Evolutionary conservation across 768 basidiomycete genomes (phyloP), one percentile per base, ranked within the genome.

Genomic region (Rhizopogon roseolus): DNA sequence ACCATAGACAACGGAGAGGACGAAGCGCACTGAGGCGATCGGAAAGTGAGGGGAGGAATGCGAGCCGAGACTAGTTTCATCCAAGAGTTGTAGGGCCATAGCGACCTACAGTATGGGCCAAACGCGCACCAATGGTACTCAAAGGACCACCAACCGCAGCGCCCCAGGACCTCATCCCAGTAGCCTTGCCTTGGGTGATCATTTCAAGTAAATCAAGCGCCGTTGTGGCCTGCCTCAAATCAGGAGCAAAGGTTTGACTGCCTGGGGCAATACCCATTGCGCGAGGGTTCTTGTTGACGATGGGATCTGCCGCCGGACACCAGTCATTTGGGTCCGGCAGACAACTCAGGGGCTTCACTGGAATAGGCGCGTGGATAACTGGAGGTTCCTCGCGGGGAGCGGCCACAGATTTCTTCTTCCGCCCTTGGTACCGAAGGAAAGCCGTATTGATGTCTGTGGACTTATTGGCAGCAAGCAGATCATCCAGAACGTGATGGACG

Each of bases 281-380:
- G 22, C 62, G 60, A 3, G 58, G 67, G 14, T 60, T 66, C 50
- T 55, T 60, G 46, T 70, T 67, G 41, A 69, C 42, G 16, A 69
- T 56, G 14, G 69, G 69, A 41, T 69, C 69, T 41, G 60, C 61
- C 41, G 62, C 46, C 1, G 69, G 69, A 41, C 62, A 68, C 69
- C 68, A 69, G 53, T 63, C 62, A 19, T 38, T 36, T 7, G 55
- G 25, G 17, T 54, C 51, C 29, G 63, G 54, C 9, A 64, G 36
- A 48, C 49, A 43, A 28, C 54, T 37, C 17, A 39, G 51, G 42
- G 48, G 46, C 25, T 46, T 55, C n/a, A 58, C 27, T 13, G 59
- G 56, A 16, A 57, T 60, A 6, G 64, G 59, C 28, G 57, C 54
- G 14, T 59, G 25, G 28, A 59, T 54, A 41, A 57, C 56, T 27